A percentile compares a stretch with the other conserved stretches of the same genome.
Evolutionary conservation across 192 early-diverging fungal species (phyloP).

Genomic region (Spizellomyces sp.): DNA sequence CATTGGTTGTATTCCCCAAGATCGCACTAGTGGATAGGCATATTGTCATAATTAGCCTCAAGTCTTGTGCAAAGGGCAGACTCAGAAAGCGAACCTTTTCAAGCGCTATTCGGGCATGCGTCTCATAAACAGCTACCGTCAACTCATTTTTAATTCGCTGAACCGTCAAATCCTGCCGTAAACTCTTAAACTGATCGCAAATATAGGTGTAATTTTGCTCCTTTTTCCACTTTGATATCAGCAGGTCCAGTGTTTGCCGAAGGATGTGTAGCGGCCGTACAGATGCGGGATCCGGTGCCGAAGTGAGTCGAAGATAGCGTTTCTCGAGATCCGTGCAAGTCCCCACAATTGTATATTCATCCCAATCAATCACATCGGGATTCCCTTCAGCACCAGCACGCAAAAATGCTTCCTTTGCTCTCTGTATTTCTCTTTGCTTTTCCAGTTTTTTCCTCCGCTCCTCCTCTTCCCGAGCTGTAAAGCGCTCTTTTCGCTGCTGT

Average conservation of each 20-base stretch:
- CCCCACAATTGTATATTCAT: conserved; percentile 85
- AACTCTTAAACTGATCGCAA: conserved; percentile 94
- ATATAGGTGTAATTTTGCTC: conserved; percentile 93
- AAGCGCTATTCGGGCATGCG: conserved; percentile 92
- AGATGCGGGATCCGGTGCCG: conserved; percentile 89
- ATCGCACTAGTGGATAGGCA: conserved; percentile 62
- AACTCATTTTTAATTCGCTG: conserved; percentile 94
- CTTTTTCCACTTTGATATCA: conserved; percentile 78
- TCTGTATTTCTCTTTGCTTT: conserved; percentile 1
- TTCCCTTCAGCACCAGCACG: conserved; percentile 37
- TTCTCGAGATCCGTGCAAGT: conserved; percentile 88
- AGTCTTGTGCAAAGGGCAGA: neutral
- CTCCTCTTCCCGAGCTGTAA: conserved; percentile 26
- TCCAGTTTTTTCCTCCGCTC: conserved; percentile 3
- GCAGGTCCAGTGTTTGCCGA: conserved; percentile 71
- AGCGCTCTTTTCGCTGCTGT: conserved; percentile 35
- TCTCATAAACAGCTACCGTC: conserved; percentile 93
- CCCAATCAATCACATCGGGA: conserved; percentile 77
- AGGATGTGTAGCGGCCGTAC: conserved; percentile 87
- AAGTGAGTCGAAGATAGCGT: conserved; percentile 88
- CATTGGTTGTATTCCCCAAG: conserved; percentile 99
- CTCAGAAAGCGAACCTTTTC: conserved; percentile 66
- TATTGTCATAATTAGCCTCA: neutral
- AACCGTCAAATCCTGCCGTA: conserved; percentile 96
- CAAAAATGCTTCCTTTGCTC: conserved; percentile 18